Evolutionary conservation across 2,329 filamentous ascomycete genomes (phyloP), one percentile per base, ranked within the genome.

Genomic region (Nectriaceae sp.): DNA sequence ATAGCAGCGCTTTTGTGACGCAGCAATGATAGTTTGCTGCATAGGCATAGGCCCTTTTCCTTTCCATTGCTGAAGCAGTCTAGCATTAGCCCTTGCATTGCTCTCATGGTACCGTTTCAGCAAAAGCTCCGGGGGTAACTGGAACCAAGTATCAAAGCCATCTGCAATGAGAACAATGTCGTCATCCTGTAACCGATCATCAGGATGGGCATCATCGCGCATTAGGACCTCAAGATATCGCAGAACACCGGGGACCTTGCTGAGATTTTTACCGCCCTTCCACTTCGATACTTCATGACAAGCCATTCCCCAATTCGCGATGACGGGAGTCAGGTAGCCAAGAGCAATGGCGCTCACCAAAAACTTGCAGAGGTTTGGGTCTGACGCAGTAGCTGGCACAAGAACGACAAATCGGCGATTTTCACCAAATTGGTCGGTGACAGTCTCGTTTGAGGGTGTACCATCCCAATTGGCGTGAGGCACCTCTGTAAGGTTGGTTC

Each of bases 101-200:
- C 38, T 47, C 21, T 55, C 52, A 36, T 57, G 53, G 37, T 55
- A 65, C 26, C 62, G 56, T 8, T 51, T 45, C 4, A 65, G 42
- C 10, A 65, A 52, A 10, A 64, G 48, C 8, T 61, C 56, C 1
- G 59, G 51, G 1, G 63, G 62, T 1, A 64, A 53, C 40, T 65
- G 63, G 24, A 65, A 64, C 63, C 62, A 64, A 13, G 62, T 40
- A 29, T 65, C 63, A 44, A 59, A 60, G 15, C 56, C 59, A 24
- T 65, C 62, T 2, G 61, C 54, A 16, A 65, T 58, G 10, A 62
- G 49, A 2, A 62, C 47, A n/a, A 65, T 22, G 26, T 62, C 58
- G 8, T 62, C 46, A 2, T 61, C 56, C 3, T 44, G 20, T 19
- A 55, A 21, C 36, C 37, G 48, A 16, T 55, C 53, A 15, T 22